Conservation (phyloP, 2,329 filamentous ascomycete species). For the Ascochyta rabiei region DNA sequence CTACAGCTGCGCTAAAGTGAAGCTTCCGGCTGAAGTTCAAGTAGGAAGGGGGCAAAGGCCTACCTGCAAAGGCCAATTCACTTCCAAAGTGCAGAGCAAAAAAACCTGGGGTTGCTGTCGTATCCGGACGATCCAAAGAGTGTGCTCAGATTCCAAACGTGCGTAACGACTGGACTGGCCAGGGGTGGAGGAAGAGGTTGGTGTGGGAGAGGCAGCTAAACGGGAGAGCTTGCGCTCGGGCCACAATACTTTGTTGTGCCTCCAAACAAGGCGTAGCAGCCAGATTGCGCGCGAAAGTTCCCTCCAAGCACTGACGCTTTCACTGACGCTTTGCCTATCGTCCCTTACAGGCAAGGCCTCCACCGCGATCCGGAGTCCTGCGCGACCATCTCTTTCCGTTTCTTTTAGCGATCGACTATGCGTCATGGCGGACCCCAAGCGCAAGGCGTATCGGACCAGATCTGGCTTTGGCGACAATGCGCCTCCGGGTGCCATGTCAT, state of each 20-base stretch:
- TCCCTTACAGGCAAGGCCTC: neutral
- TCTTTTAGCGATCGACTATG: neutral
- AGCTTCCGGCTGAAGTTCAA: neutral
- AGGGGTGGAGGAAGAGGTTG: neutral
- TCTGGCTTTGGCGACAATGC: constrained; percentile 13
- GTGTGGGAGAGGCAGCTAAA: constrained; percentile 1
- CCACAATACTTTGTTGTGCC: constrained; percentile 12
- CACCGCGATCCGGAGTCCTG: too few species aligned
- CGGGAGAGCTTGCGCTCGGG: constrained; percentile 16
- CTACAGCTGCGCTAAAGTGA: neutral
- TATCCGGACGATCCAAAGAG: neutral
- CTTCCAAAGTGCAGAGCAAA: neutral
- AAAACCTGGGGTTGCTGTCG: neutral
- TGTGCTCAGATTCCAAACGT: neutral
- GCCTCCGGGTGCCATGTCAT: constrained; percentile 21
- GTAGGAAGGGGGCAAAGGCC: neutral
- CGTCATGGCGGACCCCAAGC: neutral
- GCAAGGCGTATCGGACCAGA: neutral
- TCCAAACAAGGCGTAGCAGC: constrained; percentile 10
- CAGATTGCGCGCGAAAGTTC: constrained; percentile 5
- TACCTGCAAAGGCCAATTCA: constrained; percentile 1
- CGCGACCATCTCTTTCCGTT: neutral
- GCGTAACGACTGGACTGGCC: neutral
- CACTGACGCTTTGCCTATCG: neutral
- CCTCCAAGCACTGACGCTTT: neutral